Percentiles rank a stretch among this genome's conserved stretches.
Conservation (phyloP, 768 basidiomycete species). For the Fibroporia radiculosa region DNA sequence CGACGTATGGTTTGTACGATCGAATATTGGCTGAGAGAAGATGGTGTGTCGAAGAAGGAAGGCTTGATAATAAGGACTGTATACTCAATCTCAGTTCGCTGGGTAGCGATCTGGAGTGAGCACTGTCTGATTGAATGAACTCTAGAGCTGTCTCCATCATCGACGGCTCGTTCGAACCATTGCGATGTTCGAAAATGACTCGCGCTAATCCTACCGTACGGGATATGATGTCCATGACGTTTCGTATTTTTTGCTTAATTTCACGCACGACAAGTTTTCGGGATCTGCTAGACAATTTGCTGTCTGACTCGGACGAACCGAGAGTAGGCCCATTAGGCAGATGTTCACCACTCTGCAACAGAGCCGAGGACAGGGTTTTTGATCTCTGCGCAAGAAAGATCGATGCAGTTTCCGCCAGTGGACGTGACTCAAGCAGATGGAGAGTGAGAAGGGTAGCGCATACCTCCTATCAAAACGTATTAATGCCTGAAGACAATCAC, state of each 20-base stretch:
- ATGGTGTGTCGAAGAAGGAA: slow-evolving; percentile 82
- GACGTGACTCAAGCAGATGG: slow-evolving; percentile 83
- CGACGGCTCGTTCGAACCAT: slow-evolving; percentile 25
- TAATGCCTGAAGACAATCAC: neutral
- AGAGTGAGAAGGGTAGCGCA: slow-evolving; percentile 78
- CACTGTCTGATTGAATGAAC: slow-evolving; percentile 50
- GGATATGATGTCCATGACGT: slow-evolving; percentile 46
- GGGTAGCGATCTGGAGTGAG: slow-evolving; percentile 28
- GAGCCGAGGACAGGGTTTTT: slow-evolving; percentile 42
- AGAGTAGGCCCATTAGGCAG: slow-evolving; percentile 28
- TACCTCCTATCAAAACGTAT: slow-evolving; percentile 39
- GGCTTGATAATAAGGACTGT: slow-evolving; percentile 51
- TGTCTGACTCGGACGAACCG: slow-evolving; percentile 11
- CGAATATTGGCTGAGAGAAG: slow-evolving; percentile 64
- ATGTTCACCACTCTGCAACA: slow-evolving; percentile 17
- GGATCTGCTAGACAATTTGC: slow-evolving; percentile 11
- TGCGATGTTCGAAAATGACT: slow-evolving; percentile 42
- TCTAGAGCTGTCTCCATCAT: slow-evolving; percentile 52
- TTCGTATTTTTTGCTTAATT: slow-evolving; percentile 45
- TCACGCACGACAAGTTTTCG: slow-evolving; percentile 36
- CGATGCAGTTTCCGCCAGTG: slow-evolving; percentile 63
- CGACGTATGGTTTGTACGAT: slow-evolving; percentile 82
- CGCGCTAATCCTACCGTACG: slow-evolving; percentile 52
- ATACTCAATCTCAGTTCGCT: slow-evolving; percentile 57
- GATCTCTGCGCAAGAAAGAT: slow-evolving; percentile 67